Conservation (phyloP, 2,329 filamentous ascomycete species). For the Acephala macrosclerotiorum region DNA sequence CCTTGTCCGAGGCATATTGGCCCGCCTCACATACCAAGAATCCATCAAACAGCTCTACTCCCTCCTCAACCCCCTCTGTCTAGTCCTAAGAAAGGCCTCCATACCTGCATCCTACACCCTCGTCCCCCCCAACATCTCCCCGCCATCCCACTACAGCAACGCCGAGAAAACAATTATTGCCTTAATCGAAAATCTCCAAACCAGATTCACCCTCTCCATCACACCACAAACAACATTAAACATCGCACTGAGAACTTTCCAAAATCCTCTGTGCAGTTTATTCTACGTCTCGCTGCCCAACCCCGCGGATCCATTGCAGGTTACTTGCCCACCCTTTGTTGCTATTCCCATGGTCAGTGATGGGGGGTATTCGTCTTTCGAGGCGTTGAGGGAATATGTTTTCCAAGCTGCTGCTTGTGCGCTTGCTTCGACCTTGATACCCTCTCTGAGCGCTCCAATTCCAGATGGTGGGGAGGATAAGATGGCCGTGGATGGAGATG, state of each 20-base stretch:
- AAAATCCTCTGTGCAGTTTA: conserved; percentile 16
- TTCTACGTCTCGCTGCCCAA: conserved; percentile 31
- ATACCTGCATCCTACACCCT: conserved; percentile 38
- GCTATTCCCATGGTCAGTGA: too few species aligned
- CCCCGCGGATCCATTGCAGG: conserved; percentile 28
- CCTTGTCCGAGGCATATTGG: conserved; percentile 63
- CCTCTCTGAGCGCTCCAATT: not conserved
- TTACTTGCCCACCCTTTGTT: conserved; percentile 31
- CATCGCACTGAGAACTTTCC: conserved; percentile 44
- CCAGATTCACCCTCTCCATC: conserved; percentile 49
- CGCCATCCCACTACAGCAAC: conserved; percentile 32
- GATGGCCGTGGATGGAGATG: not conserved
- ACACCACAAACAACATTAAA: conserved; percentile 43
- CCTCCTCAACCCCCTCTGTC: conserved; percentile 35
- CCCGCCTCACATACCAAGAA: conserved; percentile 41
- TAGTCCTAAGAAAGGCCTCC: conserved; percentile 35
- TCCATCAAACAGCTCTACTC: conserved; percentile 32
- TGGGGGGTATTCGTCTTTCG: conserved; percentile 21
- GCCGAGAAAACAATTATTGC: conserved; percentile 50
- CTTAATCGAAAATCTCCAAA: conserved; percentile 52
- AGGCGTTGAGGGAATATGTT: conserved; percentile 37
- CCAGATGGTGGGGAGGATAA: not conserved
- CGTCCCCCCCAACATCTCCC: conserved; percentile 27
- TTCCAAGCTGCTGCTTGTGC: conserved; percentile 37
- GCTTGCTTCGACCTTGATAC: not conserved